phyloP scores from a whole-genome alignment of 805 yeast species.

The Pichia scutulata region DNA sequence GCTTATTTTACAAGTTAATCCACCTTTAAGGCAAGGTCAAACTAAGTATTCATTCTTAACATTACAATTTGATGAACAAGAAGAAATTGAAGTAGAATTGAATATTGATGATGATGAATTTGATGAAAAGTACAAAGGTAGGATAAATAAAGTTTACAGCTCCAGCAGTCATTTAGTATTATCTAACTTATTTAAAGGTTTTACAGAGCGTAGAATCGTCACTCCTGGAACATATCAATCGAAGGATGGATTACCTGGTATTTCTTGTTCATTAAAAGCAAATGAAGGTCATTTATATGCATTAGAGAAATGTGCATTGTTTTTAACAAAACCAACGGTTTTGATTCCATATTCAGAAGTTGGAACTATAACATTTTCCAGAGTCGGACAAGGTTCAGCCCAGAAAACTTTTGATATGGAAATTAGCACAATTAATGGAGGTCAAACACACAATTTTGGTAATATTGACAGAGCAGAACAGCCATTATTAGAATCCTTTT shows the following conservation, averaged over 20 bases:
- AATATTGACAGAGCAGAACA: conserved; percentile 89
- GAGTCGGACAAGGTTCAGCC: conserved; percentile 76
- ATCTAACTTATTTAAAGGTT: conserved; percentile 81
- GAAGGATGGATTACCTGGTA: conserved; percentile 73
- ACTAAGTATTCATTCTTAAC: conserved; percentile 91
- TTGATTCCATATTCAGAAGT: conserved; percentile 84
- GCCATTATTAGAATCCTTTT: conserved; percentile 62
- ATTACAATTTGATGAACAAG: conserved; percentile 82
- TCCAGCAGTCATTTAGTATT: conserved; percentile 81
- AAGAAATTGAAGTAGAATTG: conserved; percentile 83
- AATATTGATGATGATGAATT: conserved; percentile 80
- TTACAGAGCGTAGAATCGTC: conserved; percentile 78
- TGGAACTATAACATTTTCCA: conserved; percentile 67
- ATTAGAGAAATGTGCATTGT: conserved; percentile 84
- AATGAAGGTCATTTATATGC: conserved; percentile 91
- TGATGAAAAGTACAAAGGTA: conserved; percentile 64
- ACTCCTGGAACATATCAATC: conserved; percentile 79
- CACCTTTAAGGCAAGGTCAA: conserved; percentile 97
- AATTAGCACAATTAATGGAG: conserved; percentile 56
- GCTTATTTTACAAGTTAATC: conserved; percentile 85
- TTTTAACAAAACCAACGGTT: conserved; percentile 90
- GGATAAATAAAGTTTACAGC: conserved; percentile 61
- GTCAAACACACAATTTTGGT: conserved; percentile 74
- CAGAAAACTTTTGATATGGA: conserved; percentile 93
- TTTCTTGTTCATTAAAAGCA: conserved; percentile 88